Percentiles rank a stretch among this genome's conserved stretches.
These are phyloP conservation scores for Carex littledalei DNA, from an alignment of 176 grass and related monocot species.

Conservation along the genomic window DNA sequence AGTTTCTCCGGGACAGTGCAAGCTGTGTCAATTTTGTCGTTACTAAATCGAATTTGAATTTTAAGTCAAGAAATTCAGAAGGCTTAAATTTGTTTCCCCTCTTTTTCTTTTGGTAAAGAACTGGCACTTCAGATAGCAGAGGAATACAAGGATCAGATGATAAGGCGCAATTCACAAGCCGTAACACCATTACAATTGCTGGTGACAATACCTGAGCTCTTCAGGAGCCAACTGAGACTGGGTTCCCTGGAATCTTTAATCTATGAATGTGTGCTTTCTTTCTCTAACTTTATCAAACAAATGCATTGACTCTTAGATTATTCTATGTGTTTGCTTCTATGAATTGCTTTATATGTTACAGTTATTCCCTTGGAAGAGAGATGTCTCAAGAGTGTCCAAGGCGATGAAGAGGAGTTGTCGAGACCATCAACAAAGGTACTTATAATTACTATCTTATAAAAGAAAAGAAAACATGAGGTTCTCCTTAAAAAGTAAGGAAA, in stretches of 20 bases:
- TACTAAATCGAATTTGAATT: background rate
- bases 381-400: background rate
- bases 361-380: constrained; percentile 10
- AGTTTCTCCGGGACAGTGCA: background rate
- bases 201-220: constrained; percentile 13
- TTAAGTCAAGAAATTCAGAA: background rate
- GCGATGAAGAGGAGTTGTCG: background rate
- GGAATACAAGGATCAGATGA: background rate
- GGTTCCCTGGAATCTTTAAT: constrained; percentile 16
- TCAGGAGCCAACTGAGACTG: constrained; percentile 16
- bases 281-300: background rate
- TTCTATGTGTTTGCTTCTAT: background rate
- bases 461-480: background rate
- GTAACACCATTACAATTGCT: constrained; percentile 26
- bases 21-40: background rate
- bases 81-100: background rate
- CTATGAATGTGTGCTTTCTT: background rate
- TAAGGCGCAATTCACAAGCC: background rate
- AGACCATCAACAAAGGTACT: background rate
- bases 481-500: background rate
- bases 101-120: background rate
- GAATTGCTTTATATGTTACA: background rate
- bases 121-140: constrained; percentile 3
- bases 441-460: background rate
- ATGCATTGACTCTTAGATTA: background rate